Conservation (phyloP, 495 filamentous ascomycete genomes). For the Penicillium riverlandense region DNA sequence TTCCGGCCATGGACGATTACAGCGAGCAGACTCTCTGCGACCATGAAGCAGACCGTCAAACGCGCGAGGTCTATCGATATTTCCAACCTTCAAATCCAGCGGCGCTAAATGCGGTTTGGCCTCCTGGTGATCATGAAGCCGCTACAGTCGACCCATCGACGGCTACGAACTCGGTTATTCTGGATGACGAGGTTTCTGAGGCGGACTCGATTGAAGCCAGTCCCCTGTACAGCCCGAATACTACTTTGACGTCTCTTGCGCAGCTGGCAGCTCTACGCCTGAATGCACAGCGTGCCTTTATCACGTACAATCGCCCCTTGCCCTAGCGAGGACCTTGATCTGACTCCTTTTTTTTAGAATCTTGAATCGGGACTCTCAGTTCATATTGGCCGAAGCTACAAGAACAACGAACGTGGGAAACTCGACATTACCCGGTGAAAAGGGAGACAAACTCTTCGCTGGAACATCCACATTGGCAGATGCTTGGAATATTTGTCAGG, state of each 20-base stretch:
- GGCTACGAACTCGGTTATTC: slow-evolving; percentile 2
- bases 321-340: not conserved
- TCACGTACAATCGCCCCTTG: slow-evolving; percentile 6
- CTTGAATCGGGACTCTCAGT: slow-evolving; percentile 46
- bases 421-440: slow-evolving; percentile 17
- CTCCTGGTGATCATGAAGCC: slow-evolving; percentile 1
- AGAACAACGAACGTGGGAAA: slow-evolving; percentile 32
- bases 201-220: slow-evolving; percentile 9
- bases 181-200: slow-evolving; percentile 5
- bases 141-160: slow-evolving; percentile 1
- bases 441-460: slow-evolving; percentile 20
- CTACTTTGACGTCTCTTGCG: slow-evolving; percentile 42
- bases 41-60: slow-evolving; percentile 19
- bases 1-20: too few relatives aligned
- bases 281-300: slow-evolving; percentile 30
- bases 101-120: slow-evolving; percentile 10
- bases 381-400: slow-evolving; percentile 46
- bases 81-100: slow-evolving; percentile 17
- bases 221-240: slow-evolving; percentile 33
- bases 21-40: slow-evolving; percentile 1
- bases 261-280: slow-evolving; percentile 39
- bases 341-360: slow-evolving; percentile 21
- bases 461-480: slow-evolving; percentile 26
- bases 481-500: slow-evolving; percentile 10
- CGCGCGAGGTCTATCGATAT: slow-evolving; percentile 33